Base-by-base conservation (phyloP, 1,284 basidiomycete genomes). In the Puccinia triticina region DNA sequence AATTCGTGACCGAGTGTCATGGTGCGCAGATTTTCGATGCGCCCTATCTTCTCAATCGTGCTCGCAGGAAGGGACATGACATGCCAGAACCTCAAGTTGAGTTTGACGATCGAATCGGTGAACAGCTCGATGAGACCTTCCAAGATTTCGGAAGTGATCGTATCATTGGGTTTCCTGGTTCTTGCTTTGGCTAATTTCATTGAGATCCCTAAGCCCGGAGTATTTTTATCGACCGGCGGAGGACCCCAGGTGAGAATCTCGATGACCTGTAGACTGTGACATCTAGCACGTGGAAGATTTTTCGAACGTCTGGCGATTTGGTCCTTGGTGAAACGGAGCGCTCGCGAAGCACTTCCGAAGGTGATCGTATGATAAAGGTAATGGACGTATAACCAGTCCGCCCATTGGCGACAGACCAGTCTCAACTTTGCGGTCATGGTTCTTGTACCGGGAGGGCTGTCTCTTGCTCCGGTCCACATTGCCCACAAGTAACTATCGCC, bases 361-460 rank as follows among this genome's bases (percentile, higher is more conserved):
- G 18, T 14, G 32, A 75, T 40, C 18, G 16, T 32, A 7, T 53
- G 73, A 32, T 75, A 75, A 23, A 75, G 55, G 40, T 75, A 21
- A 57, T 75, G 50, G 0, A 32, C 26, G 32, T 57, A 59, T 59
- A 75, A 40, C 73, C 73, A 75, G 43, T 59, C 73, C 34, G 50
- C 50, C 73, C 73, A 75, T 57, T 75, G n/a, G 3, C 73, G 73
- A 40, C 73, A 75, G 23, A 75, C 73, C 32, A 75, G 53, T 75
- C 73, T 55, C 53, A 75, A 43, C 21, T 16, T 66, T 40, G 37
- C 64, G 1, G 37, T 66, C 64, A 43, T 32, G 64, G 37, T 66
- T 32, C 23, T 40, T 43, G 34, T 66, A 43, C 64, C 64, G 37
- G 34, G 64, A 66, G 34, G 40, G 12, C 40, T 32, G 21, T n/a